These are phyloP conservation scores for Globisporangium paddicum DNA, from an alignment of 352 stramenopile genomes.

Conservation along the genomic window DNA sequence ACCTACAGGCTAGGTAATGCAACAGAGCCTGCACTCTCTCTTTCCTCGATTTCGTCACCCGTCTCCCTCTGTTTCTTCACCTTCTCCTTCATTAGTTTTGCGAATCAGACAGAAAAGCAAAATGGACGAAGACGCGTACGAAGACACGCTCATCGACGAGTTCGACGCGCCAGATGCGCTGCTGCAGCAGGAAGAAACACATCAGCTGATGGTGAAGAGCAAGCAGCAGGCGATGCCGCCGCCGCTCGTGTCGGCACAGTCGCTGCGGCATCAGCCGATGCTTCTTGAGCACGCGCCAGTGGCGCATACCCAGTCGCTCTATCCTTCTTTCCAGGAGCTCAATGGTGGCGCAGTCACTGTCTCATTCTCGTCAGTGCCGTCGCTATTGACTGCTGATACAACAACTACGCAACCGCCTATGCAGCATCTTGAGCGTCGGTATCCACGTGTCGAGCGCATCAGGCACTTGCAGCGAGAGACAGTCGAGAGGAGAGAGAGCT, in stretches of 20 bases:
- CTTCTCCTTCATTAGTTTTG: too few relatives aligned
- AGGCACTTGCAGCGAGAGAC: not conserved
- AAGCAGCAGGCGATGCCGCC: not conserved
- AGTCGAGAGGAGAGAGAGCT: not conserved
- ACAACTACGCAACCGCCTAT: not conserved
- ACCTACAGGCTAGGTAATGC: too few relatives aligned
- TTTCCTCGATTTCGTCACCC: not conserved
- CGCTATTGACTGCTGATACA: not conserved
- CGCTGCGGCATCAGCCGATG: not conserved
- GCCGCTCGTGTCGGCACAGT: slow-evolving; percentile 6
- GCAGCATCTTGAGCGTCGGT: not conserved
- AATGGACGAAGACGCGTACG: slow-evolving; percentile 26
- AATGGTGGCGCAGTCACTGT: not conserved
- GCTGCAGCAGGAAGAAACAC: not conserved
- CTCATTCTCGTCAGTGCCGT: not conserved
- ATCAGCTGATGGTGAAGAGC: too few relatives aligned
- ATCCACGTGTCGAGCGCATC: not conserved
- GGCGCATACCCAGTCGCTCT: not conserved
- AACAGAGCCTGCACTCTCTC: not conserved
- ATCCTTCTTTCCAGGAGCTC: slow-evolving; percentile 1
- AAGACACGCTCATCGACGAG: slow-evolving; percentile 58
- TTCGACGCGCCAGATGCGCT: slow-evolving; percentile 33
- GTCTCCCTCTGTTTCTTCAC: too few relatives aligned
- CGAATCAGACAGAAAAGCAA: not conserved
- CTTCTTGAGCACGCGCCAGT: not conserved